Percentiles rank a stretch among this genome's conserved stretches.
Evolutionary conservation across 2,329 filamentous ascomycete genomes (phyloP).

Genomic region (Gnomoniopsis smithogilvyi): DNA sequence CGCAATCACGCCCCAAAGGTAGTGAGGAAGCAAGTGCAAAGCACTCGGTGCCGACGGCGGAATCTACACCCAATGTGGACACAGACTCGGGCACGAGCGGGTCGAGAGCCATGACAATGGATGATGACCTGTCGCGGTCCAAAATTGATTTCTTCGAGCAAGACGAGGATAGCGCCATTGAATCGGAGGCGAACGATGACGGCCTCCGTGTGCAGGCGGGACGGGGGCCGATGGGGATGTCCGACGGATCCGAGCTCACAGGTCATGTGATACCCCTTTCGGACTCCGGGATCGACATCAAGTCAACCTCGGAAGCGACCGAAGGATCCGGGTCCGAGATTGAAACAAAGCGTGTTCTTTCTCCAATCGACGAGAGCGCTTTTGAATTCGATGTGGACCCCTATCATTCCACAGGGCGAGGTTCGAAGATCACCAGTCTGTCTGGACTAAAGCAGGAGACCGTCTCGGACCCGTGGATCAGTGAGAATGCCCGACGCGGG

Average conservation of each 20-base stretch:
- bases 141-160: slow-evolving; percentile 4
- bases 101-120: background rate
- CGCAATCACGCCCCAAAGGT: background rate
- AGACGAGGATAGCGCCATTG: background rate
- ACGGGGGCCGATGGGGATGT: background rate
- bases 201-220: background rate
- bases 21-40: background rate
- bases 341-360: background rate
- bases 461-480: background rate
- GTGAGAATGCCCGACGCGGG: background rate
- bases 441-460: background rate
- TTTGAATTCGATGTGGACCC: background rate
- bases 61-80: background rate
- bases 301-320: background rate
- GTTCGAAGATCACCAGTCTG: background rate
- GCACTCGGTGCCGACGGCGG: background rate
- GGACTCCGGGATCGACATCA: background rate
- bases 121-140: slow-evolving; percentile 6
- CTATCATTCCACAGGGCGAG: background rate
- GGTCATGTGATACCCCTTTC: background rate
- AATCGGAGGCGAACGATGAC: background rate
- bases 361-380: background rate
- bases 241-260: background rate
- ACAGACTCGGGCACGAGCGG: background rate
- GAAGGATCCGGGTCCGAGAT: background rate